A percentile compares a stretch with the other conserved stretches of the same genome.
These are phyloP conservation scores for Wallacemonas rigidus DNA, from an alignment of 208 protist species.

Conservation along the genomic window DNA sequence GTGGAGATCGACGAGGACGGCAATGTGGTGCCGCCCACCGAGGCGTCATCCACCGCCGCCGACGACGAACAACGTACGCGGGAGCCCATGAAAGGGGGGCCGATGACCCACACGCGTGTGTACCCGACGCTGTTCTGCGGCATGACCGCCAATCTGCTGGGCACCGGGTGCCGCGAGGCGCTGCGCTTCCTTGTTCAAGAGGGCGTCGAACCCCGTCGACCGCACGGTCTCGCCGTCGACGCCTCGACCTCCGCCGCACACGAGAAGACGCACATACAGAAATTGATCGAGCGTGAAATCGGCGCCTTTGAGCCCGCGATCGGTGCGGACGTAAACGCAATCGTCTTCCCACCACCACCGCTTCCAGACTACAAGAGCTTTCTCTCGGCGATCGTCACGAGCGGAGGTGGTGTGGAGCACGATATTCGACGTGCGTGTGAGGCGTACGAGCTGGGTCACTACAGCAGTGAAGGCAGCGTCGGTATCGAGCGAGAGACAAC, in stretches of 20 bases:
- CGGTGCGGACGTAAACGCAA: slow-evolving; percentile 12
- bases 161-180: slow-evolving; percentile 82
- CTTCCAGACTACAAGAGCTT: slow-evolving; percentile 35
- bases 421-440: slow-evolving; percentile 82
- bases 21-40: slow-evolving; percentile 15
- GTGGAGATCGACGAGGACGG: slow-evolving; percentile 38
- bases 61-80: too few relatives aligned
- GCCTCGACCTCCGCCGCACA: neutral
- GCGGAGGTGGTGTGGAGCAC: slow-evolving; percentile 88
- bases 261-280: slow-evolving; percentile 12
- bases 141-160: slow-evolving; percentile 75
- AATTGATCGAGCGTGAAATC: slow-evolving; percentile 2
- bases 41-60: neutral
- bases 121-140: slow-evolving; percentile 76
- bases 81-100: neutral
- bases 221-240: slow-evolving; percentile 10
- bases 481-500: neutral
- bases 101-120: slow-evolving; percentile 15
- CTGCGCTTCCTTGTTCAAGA: slow-evolving; percentile 81
- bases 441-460: slow-evolving; percentile 40
- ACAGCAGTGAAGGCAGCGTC: slow-evolving; percentile 41
- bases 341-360: neutral
- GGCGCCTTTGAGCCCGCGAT: slow-evolving; percentile 11
- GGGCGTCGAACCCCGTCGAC: slow-evolving; percentile 38
- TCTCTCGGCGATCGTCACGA: slow-evolving; percentile 67